Evolutionary conservation across 345 rosid species (phyloP).

Genomic region (Citrus trifoliata): DNA sequence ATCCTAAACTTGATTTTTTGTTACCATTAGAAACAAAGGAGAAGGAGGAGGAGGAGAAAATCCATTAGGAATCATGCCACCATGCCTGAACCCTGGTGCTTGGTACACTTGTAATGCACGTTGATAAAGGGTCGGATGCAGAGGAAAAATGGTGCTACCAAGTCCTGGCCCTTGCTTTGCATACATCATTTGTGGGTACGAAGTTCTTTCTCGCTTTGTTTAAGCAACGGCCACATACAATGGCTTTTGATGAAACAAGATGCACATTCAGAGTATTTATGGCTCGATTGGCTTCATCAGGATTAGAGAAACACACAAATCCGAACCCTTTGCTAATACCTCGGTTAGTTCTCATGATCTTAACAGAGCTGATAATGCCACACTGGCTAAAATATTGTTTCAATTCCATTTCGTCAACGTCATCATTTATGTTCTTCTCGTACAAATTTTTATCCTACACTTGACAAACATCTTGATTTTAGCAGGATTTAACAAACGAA

Average conservation of each 20-base stretch:
- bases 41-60: not conserved
- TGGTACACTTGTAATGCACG: not conserved
- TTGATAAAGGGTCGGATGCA: not conserved
- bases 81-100: not conserved
- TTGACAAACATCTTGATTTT: no score
- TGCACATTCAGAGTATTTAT: not conserved
- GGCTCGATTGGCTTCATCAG: constrained; percentile 11
- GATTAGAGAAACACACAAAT: not conserved
- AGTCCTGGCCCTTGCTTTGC: not conserved
- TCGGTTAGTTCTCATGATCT: no score
- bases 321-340: no score
- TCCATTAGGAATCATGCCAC: not conserved
- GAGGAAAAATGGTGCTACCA: not conserved
- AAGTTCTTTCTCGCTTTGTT: constrained; percentile 28
- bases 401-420: no score
- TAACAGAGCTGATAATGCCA: no score
- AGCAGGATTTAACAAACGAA: no score
- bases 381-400: no score
- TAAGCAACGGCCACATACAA: constrained; percentile 38
- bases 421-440: no score
- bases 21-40: not conserved
- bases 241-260: constrained; percentile 30
- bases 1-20: not conserved
- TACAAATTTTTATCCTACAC: no score
- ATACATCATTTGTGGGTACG: not conserved